Evolutionary conservation across 169 alveolate genomes (phyloP).

Genomic region (Plasmodium knowlesi): DNA sequence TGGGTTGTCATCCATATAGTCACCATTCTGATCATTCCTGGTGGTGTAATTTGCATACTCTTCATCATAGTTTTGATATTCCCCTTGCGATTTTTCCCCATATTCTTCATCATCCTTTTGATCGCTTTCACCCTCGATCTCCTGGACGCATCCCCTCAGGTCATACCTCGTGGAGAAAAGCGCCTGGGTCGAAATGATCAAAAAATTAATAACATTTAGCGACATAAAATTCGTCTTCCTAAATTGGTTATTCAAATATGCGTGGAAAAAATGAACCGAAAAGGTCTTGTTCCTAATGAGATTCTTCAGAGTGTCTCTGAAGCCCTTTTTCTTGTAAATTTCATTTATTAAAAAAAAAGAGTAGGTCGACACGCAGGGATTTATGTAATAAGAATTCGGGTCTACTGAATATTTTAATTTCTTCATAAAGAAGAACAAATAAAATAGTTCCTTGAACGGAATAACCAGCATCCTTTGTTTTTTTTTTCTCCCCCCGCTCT

Average conservation of each 20-base stretch:
- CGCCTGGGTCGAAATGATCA: conserved; percentile 37
- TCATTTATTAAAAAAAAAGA: conserved; percentile 60
- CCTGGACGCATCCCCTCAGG: not conserved
- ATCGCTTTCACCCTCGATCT: not conserved
- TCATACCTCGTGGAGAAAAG: conserved; percentile 28
- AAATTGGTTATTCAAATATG: conserved; percentile 27
- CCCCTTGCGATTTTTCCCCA: not conserved
- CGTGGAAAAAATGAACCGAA: conserved; percentile 38
- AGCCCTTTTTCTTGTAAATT: not conserved
- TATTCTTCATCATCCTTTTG: not conserved
- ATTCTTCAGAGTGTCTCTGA: not conserved
- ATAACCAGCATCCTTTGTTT: conserved; percentile 17
- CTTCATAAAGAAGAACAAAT: conserved; percentile 65
- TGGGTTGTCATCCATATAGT: not conserved
- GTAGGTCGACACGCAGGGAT: conserved; percentile 61
- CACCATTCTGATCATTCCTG: not conserved
- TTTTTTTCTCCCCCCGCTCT: not conserved
- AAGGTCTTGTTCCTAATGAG: conserved; percentile 27
- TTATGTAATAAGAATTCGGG: conserved; percentile 58
- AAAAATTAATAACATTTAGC: conserved; percentile 29
- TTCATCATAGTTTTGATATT: not conserved
- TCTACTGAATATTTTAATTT: conserved; percentile 73
- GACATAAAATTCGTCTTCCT: conserved; percentile 7
- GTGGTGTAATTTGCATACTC: not conserved
- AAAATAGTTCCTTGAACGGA: conserved; percentile 70